phyloP scores from a whole-genome alignment of 768 basidiomycete genomes.

The Dioszegia crocea region DNA sequence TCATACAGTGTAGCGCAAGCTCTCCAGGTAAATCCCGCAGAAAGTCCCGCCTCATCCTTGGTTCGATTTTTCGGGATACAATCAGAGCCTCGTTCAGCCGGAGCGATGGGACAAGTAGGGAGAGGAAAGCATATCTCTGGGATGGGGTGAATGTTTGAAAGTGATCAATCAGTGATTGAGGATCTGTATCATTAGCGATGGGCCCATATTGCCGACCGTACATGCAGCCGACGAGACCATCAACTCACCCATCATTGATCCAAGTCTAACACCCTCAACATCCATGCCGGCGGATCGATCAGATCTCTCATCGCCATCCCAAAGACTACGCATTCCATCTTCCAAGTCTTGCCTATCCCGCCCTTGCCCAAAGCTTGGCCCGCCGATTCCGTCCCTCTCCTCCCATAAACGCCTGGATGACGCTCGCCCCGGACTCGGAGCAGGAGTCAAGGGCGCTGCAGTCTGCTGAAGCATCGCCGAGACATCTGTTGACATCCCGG shows the following conservation, averaged over 20 bases:
- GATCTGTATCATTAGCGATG: constrained; percentile 1
- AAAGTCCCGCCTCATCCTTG: constrained; percentile 48
- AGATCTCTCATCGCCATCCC: not conserved
- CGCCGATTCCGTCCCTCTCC: not conserved
- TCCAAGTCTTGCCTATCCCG: not conserved
- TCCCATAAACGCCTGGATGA: not conserved
- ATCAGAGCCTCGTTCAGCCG: constrained; percentile 42
- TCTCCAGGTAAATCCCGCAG: constrained; percentile 62
- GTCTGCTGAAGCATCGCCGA: not conserved
- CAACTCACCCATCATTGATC: not conserved
- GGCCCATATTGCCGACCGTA: too few species aligned
- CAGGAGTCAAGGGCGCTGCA: not conserved
- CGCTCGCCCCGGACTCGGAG: not conserved
- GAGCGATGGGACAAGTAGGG: constrained; percentile 34
- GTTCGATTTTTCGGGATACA: constrained; percentile 43
- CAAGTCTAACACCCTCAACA: too few species aligned
- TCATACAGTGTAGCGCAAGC: constrained; percentile 68
- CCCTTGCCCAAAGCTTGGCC: not conserved
- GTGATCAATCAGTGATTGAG: not conserved
- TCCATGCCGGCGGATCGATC: too few species aligned
- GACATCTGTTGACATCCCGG: not conserved
- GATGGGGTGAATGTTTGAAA: constrained; percentile 12
- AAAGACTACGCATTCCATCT: not conserved
- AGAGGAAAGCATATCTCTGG: constrained; percentile 35
- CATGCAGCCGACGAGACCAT: too few species aligned